Evolutionary conservation across 1,139 yeast species (phyloP).

Genomic region (Saccharomycopsis hybrid): DNA sequence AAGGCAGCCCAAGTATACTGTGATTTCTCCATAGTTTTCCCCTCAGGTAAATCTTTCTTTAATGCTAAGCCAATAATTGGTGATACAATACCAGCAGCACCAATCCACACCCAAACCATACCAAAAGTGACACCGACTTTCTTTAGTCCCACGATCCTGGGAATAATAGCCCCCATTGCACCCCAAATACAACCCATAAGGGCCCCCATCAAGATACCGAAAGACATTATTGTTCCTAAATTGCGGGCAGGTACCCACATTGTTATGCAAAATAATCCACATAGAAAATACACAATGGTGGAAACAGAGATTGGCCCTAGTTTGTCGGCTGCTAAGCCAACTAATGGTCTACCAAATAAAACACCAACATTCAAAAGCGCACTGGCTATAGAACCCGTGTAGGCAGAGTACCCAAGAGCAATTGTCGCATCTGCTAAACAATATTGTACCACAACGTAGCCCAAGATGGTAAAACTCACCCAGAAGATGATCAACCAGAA

Average conservation of each 20-base stretch:
- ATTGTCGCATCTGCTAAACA: constrained; percentile 54
- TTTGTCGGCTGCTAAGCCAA: constrained; percentile 49
- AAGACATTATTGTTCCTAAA: constrained; percentile 43
- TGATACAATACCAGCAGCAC: constrained; percentile 41
- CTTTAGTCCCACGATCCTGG: constrained; percentile 41
- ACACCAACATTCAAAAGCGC: constrained; percentile 59
- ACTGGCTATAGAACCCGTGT: constrained; percentile 53
- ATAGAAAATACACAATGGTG: constrained; percentile 28
- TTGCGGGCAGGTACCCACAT: constrained; percentile 61
- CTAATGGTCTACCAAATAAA: constrained; percentile 52
- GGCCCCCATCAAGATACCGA: constrained; percentile 42
- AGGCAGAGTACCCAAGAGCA: constrained; percentile 47
- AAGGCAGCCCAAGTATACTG: constrained; percentile 48
- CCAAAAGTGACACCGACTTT: constrained; percentile 45
- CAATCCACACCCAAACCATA: constrained; percentile 43
- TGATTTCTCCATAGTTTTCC: constrained; percentile 21
- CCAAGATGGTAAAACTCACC: constrained; percentile 45
- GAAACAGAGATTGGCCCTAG: constrained; percentile 51
- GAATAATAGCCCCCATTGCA: constrained; percentile 31
- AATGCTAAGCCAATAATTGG: constrained; percentile 42
- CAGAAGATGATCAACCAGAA: constrained; percentile 41
- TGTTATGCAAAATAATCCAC: constrained; percentile 36
- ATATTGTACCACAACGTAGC: constrained; percentile 53
- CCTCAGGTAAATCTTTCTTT: constrained; percentile 22
- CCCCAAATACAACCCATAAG: constrained; percentile 47